These are phyloP conservation scores for Beauveria rudraprayagi DNA, from an alignment of 2,329 filamentous ascomycete species.

Conservation along the genomic window DNA sequence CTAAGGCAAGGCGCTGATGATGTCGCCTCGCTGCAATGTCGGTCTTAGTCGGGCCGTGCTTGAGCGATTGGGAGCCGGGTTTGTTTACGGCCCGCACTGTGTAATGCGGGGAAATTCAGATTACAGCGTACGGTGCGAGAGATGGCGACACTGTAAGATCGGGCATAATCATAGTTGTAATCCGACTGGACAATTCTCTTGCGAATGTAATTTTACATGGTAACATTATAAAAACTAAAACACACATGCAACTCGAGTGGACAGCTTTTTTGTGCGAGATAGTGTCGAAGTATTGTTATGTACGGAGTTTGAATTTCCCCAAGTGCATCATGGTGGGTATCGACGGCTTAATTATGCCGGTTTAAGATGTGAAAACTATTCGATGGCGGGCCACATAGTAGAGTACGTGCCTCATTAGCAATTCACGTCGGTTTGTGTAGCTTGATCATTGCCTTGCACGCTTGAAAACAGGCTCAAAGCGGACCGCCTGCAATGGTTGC, in stretches of 20 bases:
- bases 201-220: background rate
- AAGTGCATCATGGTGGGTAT: background rate
- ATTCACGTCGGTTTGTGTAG: background rate
- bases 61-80: background rate
- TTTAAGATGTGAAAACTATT: background rate
- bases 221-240: no score
- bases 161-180: background rate
- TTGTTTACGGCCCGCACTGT: conserved; percentile 10
- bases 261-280: background rate
- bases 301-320: background rate
- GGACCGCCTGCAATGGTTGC: background rate
- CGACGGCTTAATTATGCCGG: background rate
- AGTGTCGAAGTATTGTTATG: background rate
- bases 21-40: conserved; percentile 7
- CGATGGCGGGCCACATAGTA: background rate
- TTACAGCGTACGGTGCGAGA: background rate
- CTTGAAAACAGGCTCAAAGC: background rate
- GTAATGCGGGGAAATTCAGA: background rate
- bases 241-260: background rate
- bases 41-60: conserved; percentile 12
- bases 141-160: background rate
- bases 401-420: background rate
- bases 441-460: background rate
- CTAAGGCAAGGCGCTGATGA: conserved; percentile 2
- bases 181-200: background rate